Percentiles rank a stretch among this genome's conserved stretches.
Conservation (phyloP, 1,284 basidiomycete genomes). For the Fomitopsis pinicola region DNA sequence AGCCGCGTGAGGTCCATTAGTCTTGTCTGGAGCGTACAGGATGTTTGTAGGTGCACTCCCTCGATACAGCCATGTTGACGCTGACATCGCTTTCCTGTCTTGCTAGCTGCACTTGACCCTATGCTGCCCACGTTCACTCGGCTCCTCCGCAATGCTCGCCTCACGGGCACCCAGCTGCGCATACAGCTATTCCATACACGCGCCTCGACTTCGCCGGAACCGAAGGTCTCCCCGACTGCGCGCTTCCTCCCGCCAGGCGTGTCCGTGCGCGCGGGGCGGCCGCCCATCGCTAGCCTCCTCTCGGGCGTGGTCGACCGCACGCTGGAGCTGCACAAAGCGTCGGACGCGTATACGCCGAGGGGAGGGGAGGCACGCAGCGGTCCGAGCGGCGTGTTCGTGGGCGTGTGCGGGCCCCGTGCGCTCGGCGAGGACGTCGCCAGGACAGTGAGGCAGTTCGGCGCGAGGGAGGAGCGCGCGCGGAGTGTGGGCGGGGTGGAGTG, state of each 20-base stretch:
- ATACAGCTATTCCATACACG: slow-evolving; percentile 66
- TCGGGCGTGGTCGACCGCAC: not conserved
- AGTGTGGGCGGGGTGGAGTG: not conserved
- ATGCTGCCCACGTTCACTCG: slow-evolving; percentile 51
- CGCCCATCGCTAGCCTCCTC: not conserved
- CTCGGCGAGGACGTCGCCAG: not conserved
- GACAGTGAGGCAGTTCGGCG: not conserved
- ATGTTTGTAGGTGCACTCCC: slow-evolving; percentile 38
- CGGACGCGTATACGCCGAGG: not conserved
- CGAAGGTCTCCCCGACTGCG: not conserved
- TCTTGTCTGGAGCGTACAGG: slow-evolving; percentile 63
- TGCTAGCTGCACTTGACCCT: slow-evolving; percentile 40
- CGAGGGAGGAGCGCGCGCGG: not conserved
- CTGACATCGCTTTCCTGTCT: not conserved
- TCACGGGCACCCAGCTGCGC: slow-evolving; percentile 32
- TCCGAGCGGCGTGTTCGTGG: not conserved
- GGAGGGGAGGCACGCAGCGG: not conserved
- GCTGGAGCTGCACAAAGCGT: not conserved
- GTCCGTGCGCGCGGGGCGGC: not conserved
- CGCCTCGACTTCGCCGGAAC: not conserved
- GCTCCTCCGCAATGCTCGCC: slow-evolving; percentile 42
- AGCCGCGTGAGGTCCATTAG: slow-evolving; percentile 59
- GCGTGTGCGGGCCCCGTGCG: not conserved
- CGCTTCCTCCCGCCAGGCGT: not conserved
- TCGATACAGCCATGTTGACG: not conserved